Conservation (phyloP, 257 asterid genomes). For the Nicotiana undulata region DNA sequence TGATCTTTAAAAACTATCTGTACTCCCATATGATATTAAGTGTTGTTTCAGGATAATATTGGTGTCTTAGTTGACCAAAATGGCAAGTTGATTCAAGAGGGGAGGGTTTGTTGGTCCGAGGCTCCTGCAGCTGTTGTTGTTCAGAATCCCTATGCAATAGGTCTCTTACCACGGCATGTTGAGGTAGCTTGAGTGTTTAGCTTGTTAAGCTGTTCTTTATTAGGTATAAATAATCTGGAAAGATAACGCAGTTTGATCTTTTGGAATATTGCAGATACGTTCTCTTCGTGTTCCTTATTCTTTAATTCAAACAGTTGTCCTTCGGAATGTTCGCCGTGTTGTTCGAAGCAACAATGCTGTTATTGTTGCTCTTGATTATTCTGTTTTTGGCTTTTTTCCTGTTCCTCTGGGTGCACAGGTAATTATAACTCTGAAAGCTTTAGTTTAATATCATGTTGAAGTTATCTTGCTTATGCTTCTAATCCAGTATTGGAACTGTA, state of each 20-base stretch:
- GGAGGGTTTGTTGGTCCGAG: constrained; percentile 97
- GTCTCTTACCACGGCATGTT: constrained; percentile 82
- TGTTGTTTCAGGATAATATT: constrained; percentile 71
- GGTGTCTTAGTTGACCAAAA: constrained; percentile 98
- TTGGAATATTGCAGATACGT: constrained; percentile 55
- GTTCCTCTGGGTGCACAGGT: constrained; percentile 99
- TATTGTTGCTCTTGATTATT: constrained; percentile 69
- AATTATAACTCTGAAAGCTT: constrained; percentile 5
- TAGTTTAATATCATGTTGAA: not conserved
- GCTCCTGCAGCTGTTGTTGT: constrained; percentile 74
- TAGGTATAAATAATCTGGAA: constrained; percentile 4
- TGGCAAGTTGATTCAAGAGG: constrained; percentile 96
- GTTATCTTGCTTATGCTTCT: not conserved
- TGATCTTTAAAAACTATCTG: not conserved
- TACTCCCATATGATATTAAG: not conserved
- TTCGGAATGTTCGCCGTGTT: constrained; percentile 79
- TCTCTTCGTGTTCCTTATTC: constrained; percentile 94
- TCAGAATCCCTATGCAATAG: constrained; percentile 85
- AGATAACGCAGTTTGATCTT: constrained; percentile 16
- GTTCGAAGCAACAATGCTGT: constrained; percentile 56
- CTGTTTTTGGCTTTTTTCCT: constrained; percentile 87
- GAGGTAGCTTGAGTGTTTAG: constrained; percentile 51
- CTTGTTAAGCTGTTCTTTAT: not conserved
- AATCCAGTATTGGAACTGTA: not conserved
- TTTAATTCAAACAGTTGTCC: constrained; percentile 86